These are phyloP conservation scores for Suhomyces choctaworum DNA, from an alignment of 1,139 yeast genomes.

Conservation along the genomic window DNA sequence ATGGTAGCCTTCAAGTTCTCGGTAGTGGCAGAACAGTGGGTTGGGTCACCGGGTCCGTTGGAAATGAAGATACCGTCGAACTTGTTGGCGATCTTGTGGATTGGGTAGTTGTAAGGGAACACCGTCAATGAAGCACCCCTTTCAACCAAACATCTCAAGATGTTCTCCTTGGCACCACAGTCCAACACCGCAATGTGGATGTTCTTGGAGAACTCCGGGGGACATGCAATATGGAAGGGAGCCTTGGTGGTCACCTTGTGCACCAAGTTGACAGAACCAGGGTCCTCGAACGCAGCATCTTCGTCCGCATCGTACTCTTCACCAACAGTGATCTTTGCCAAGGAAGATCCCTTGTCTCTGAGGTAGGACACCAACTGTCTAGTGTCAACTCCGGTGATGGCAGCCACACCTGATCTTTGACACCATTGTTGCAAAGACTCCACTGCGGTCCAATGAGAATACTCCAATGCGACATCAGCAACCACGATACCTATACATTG, in stretches of 20 bases:
- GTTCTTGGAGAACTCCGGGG: slow-evolving; percentile 55
- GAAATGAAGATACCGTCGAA: slow-evolving; percentile 95
- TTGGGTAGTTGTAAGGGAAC: slow-evolving; percentile 92
- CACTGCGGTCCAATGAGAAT: slow-evolving; percentile 99
- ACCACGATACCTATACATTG: slow-evolving; percentile 97
- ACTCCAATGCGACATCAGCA: slow-evolving; percentile 90
- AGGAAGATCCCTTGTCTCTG: slow-evolving; percentile 93
- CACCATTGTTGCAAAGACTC: slow-evolving; percentile 96
- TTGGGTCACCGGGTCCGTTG: slow-evolving; percentile 98
- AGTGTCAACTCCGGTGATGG: slow-evolving; percentile 95
- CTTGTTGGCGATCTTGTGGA: slow-evolving; percentile 85
- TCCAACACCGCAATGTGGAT: slow-evolving; percentile 90
- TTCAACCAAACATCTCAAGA: slow-evolving; percentile 84
- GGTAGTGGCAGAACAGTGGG: slow-evolving; percentile 83
- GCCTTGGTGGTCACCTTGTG: slow-evolving; percentile 93
- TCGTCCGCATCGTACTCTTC: slow-evolving; percentile 90
- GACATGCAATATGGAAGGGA: slow-evolving; percentile 83
- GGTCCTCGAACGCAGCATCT: slow-evolving; percentile 89
- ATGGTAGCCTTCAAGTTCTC: slow-evolving; percentile 72
- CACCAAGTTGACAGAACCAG: slow-evolving; percentile 88
- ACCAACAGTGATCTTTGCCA: slow-evolving; percentile 87
- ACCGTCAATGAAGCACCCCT: slow-evolving; percentile 97
- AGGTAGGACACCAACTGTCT: slow-evolving; percentile 88
- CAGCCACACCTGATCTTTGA: slow-evolving; percentile 93
- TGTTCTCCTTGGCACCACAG: slow-evolving; percentile 98